These are phyloP conservation scores for Triticum timopheevii DNA, from an alignment of 176 grass and related monocot species.

Conservation along the genomic window DNA sequence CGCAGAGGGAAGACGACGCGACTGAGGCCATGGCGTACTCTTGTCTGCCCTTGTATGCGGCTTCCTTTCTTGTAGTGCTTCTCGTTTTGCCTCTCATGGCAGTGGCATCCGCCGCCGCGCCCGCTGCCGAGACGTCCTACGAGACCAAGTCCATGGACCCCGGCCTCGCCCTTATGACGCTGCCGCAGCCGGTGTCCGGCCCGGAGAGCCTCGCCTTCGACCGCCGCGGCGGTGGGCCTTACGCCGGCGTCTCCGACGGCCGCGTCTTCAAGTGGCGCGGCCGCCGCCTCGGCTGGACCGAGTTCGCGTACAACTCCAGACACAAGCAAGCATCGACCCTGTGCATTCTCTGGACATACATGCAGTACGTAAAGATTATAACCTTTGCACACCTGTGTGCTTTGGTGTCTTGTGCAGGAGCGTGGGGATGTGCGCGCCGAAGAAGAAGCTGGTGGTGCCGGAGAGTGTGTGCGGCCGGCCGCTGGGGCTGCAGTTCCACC, in stretches of 20 bases:
- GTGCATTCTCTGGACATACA: not conserved
- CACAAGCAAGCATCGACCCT: constrained; percentile 17
- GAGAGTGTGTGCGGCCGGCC: constrained; percentile 83
- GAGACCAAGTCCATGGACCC: constrained; percentile 38
- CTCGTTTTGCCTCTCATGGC: constrained; percentile 15
- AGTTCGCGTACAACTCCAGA: constrained; percentile 64
- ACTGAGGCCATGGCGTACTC: constrained; percentile 1
- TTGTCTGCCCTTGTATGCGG: not conserved
- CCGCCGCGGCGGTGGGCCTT: constrained; percentile 48
- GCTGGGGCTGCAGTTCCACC: constrained; percentile 81
- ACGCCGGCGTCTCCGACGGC: constrained; percentile 86
- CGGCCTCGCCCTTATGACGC: constrained; percentile 38
- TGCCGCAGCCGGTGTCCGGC: constrained; percentile 46
- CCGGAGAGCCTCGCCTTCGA: constrained; percentile 94
- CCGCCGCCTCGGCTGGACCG: constrained; percentile 42
- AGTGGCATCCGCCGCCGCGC: not conserved
- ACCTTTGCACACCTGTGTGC: not conserved
- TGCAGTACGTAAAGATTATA: too few relatives aligned
- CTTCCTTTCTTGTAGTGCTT: not conserved
- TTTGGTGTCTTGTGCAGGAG: constrained; percentile 13
- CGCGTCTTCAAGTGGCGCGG: constrained; percentile 67
- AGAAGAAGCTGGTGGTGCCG: constrained; percentile 35
- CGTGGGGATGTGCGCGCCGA: constrained; percentile 35
- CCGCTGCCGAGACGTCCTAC: not conserved
- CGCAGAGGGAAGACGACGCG: not conserved